Conservation (phyloP, 176 grass and related monocot genomes). For the Lolium rigidum region DNA sequence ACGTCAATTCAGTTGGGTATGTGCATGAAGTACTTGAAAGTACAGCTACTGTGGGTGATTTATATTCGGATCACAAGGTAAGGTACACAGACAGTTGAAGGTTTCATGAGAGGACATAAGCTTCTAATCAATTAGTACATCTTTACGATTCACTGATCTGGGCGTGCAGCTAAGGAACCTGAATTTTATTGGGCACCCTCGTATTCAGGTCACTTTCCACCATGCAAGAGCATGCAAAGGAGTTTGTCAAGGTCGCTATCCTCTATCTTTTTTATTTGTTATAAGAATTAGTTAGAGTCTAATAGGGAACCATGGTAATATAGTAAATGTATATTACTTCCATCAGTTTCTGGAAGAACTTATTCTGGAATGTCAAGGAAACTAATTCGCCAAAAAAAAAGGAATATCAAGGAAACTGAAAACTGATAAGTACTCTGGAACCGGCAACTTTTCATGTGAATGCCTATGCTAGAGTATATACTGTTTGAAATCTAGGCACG, state of each 20-base stretch:
- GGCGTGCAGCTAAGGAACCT: neutral
- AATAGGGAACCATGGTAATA: constrained; percentile 1
- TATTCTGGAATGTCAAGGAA: neutral
- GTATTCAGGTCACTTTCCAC: neutral
- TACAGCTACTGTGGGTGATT: neutral
- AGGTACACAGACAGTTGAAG: neutral
- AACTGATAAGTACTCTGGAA: neutral
- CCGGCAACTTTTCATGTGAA: neutral
- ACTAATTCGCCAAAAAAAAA: too few species aligned
- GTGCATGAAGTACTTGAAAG: neutral
- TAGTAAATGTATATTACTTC: neutral
- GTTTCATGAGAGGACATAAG: neutral
- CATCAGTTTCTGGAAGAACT: constrained; percentile 8
- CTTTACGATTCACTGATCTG: neutral
- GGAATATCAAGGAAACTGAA: neutral
- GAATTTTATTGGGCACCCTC: neutral
- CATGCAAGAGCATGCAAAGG: neutral
- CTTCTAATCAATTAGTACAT: neutral
- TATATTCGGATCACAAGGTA: neutral
- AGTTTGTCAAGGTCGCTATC: neutral
- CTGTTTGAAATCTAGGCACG: neutral
- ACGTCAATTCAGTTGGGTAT: neutral
- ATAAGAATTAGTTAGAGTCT: neutral
- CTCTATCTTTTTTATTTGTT: neutral
- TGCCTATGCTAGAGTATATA: neutral